Evolutionary conservation across 169 alveolate genomes (phyloP), one percentile per base, ranked within the genome.

Genomic region (Plasmodium fragile): DNA sequence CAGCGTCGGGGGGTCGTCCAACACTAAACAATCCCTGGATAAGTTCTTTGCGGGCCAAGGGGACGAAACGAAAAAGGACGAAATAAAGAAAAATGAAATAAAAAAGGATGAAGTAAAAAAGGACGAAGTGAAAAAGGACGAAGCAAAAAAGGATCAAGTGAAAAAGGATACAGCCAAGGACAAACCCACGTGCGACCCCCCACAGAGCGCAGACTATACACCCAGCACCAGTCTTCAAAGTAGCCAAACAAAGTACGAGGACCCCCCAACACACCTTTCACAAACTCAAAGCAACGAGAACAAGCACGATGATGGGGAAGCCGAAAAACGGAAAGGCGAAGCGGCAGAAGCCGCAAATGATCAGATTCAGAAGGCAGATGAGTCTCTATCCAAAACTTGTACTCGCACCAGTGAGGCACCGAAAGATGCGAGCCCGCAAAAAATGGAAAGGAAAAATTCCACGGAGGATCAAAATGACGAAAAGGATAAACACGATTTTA

Each of bases 1-100:
- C 36, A 65, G 89, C 72, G 49, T 39, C 32, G 82, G 81, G 7
- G 70, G 49, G 36, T 77, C 89, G 32, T 78, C 94, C 8, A 16
- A 89, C 22, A 18, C 30, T 25, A 89, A 89, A 34, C 70, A 77
- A 49, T 52, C 53, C 32, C 59, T 78, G 53, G 79, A 89, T 41
- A 43, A 28, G 16, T 28, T 34, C 49, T 79, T 89, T 79, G 18
- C 45, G n/a, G 81, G 22, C 25, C 59, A 89, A 22, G 49, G 16
- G 8, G 28, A 55, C 81, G 41, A 85, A 45, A 53, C 41, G 1
- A 18, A 81, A 22, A 22, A 30, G 43, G 49, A 34, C 2, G 53
- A 7, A 43, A 18, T 2, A 0, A 32, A 81, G 2, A 59, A 8
- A 1, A 16, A 18, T 2, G 41, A 81, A 1, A 43, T 55, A 22